phyloP scores from a whole-genome alignment of 768 basidiomycete species.

The Termitomyces sp. region DNA sequence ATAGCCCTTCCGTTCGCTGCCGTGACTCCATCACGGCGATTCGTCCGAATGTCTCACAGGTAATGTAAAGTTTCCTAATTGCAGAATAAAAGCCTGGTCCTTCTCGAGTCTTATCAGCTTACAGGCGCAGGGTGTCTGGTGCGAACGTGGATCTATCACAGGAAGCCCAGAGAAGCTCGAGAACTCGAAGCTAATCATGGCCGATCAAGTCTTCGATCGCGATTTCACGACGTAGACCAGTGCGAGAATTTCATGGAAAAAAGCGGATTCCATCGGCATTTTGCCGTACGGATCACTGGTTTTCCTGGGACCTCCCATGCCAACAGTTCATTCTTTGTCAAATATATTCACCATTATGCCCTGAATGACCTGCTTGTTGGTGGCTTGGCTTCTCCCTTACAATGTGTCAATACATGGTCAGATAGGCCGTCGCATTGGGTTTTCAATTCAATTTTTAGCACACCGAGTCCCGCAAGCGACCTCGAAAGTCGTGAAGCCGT shows the following conservation, averaged over 20 bases:
- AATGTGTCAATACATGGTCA: conserved; percentile 9
- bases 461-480: background rate
- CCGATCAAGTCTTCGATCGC: conserved; percentile 6
- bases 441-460: background rate
- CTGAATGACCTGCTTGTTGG: conserved; percentile 3
- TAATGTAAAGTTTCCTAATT: background rate
- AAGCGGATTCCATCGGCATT: background rate
- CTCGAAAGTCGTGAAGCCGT: background rate
- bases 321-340: conserved; percentile 5
- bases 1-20: background rate
- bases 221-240: too few relatives aligned
- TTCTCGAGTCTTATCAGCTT: background rate
- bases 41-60: background rate
- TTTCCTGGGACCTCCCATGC: conserved; percentile 4
- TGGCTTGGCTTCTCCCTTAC: conserved; percentile 10
- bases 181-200: conserved; percentile 2
- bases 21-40: too few relatives aligned
- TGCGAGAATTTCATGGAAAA: conserved; percentile 2
- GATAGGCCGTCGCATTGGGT: background rate
- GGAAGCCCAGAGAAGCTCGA: background rate
- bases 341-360: background rate
- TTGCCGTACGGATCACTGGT: conserved; percentile 11
- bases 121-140: background rate
- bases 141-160: background rate
- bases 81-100: background rate